Percentiles rank a stretch among this genome's conserved stretches.
Conservation (phyloP, 2,329 filamentous ascomycete genomes). For the Bipolaris sorokiniana region DNA sequence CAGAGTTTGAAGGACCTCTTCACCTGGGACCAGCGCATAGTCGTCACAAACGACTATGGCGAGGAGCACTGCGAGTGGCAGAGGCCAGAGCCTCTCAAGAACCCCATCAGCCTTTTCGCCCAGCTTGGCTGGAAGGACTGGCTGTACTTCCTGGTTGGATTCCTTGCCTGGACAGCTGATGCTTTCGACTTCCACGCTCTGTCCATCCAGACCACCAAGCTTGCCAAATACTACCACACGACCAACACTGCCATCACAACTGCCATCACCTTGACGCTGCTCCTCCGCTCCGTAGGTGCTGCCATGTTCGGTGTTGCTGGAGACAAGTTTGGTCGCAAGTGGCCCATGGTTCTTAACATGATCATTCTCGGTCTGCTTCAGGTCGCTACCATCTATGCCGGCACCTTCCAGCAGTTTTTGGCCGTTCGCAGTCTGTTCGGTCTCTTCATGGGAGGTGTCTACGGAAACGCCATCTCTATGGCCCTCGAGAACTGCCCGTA, state of each 20-base stretch:
- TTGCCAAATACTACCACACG: conserved; percentile 64
- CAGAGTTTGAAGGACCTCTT: conserved; percentile 71
- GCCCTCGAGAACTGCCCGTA: conserved; percentile 75
- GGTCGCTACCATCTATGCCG: conserved; percentile 77
- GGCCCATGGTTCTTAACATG: conserved; percentile 84
- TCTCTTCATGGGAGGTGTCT: conserved; percentile 81
- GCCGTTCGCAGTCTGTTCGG: conserved; percentile 76
- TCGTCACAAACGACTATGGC: conserved; percentile 68
- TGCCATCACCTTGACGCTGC: conserved; percentile 75
- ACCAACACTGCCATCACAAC: conserved; percentile 74
- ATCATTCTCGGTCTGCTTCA: conserved; percentile 72
- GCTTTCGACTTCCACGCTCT: conserved; percentile 85
- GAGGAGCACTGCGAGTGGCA: conserved; percentile 73
- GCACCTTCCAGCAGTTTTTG: conserved; percentile 75
- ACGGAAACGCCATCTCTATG: conserved; percentile 80
- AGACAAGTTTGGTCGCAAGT: conserved; percentile 81
- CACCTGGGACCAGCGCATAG: conserved; percentile 75
- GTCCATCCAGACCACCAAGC: conserved; percentile 76
- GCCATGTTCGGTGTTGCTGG: conserved; percentile 77
- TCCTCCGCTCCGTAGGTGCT: conserved; percentile 77
- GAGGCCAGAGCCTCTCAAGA: conserved; percentile 67
- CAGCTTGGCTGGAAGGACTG: conserved; percentile 71
- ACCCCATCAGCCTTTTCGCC: conserved; percentile 72
- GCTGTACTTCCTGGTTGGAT: conserved; percentile 76
- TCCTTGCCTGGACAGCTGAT: conserved; percentile 79